Percentiles rank a stretch among this genome's conserved stretches.
These are phyloP conservation scores for Nothophytophthora sp. DNA, from an alignment of 352 stramenopile genomes.

Conservation along the genomic window DNA sequence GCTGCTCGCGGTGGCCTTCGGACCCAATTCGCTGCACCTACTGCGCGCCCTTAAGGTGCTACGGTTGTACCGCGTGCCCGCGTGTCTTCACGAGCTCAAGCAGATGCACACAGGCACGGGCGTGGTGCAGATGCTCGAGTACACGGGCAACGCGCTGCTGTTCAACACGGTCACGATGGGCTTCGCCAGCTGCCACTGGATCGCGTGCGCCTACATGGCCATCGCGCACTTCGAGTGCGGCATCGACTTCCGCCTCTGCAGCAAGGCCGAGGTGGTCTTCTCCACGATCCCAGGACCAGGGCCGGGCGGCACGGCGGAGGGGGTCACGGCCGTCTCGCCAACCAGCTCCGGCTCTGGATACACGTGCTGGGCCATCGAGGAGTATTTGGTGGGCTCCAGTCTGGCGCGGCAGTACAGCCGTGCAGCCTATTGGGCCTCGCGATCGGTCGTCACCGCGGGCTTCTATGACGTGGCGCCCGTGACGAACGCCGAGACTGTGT, in stretches of 20 bases:
- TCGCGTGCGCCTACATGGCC: conserved; percentile 68
- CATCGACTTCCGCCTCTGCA: conserved; percentile 52
- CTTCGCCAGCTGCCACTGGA: conserved; percentile 51
- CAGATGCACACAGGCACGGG: conserved; percentile 37
- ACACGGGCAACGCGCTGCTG: conserved; percentile 56
- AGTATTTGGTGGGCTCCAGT: conserved; percentile 51
- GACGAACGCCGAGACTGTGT: conserved; percentile 56
- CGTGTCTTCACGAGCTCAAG: conserved; percentile 51
- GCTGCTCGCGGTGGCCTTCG: conserved; percentile 36
- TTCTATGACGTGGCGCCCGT: conserved; percentile 64
- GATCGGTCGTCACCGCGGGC: conserved; percentile 53
- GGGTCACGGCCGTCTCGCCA: conserved; percentile 17
- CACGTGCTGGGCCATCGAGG: conserved; percentile 74
- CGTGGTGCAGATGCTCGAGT: conserved; percentile 55
- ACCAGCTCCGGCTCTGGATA: conserved; percentile 20
- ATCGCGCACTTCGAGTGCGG: conserved; percentile 72
- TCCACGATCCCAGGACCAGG: conserved; percentile 11
- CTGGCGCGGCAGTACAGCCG: conserved; percentile 52
- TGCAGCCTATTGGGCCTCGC: conserved; percentile 59
- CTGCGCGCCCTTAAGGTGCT: conserved; percentile 56
- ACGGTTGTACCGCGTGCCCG: conserved; percentile 48
- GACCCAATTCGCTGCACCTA: conserved; percentile 57
- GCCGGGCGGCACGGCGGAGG: conserved; percentile 8
- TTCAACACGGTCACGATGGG: conserved; percentile 48
- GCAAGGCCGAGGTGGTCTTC: conserved; percentile 20